Base-by-base conservation (phyloP, 495 filamentous ascomycete species). In the Daldinia grandis region DNA sequence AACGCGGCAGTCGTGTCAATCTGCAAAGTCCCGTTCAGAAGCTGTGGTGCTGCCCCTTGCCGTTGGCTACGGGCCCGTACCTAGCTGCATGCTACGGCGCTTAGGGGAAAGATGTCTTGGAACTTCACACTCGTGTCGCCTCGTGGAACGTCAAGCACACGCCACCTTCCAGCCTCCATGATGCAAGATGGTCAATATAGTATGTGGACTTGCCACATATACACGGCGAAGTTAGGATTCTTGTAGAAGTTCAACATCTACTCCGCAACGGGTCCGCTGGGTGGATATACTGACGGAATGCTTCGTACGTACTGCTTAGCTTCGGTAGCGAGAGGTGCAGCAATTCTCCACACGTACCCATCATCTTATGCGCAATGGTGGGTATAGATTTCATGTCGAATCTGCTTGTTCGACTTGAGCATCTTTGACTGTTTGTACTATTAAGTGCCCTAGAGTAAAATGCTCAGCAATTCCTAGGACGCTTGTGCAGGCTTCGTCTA, bases 291-390 rank as follows among this genome's bases (percentile, higher is more conserved):
- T 47, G 57, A 62, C 62, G 19, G 50, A 17, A 60, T 50, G 51
- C 62, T 31, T 71, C 62, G 68, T 71, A 59, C 62, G 68, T 71
- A 59, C 59, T 58, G 6, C 50, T 5, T 58, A 54, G 58, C 17
- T 37, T 65, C 53, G 40, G 30, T 44, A 49, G 56, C 4, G 25
- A 51, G 55, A 44, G 56, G 40, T 30, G 57, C 51, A 24, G 42
- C 58, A 33, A 10, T 38, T 57, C 68, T 58, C 68, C 68, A 71
- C 68, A 37, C 21, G 25, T 38, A 62, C 47, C 30, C 51, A 66
- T 66, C 49, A 28, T 30, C 42, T n/a, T 64, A 21, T 57, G 54
- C 33, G 54, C 55, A 33, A 24, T 58, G 44, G 62, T 61, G 50
- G 60, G 28, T 60, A 38, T 47, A 33, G 9, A 4, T 21, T 47